These are phyloP conservation scores for Metschnikowia matae DNA, from an alignment of 805 yeast species.

Conservation along the genomic window DNA sequence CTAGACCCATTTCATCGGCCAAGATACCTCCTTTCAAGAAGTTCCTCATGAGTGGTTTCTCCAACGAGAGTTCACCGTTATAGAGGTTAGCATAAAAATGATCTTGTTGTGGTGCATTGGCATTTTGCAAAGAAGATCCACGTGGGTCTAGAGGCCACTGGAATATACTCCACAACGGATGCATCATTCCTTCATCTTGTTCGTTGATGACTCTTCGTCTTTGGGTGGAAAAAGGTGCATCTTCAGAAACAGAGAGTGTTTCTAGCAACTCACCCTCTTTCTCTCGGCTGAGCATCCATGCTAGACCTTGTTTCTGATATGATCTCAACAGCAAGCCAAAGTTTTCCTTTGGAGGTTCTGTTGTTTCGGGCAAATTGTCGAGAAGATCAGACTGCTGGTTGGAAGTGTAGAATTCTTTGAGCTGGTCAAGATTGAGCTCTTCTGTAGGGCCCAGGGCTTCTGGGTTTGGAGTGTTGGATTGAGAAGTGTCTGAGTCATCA, in stretches of 20 bases:
- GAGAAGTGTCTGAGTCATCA: slow-evolving; percentile 9
- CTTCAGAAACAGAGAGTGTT: slow-evolving; percentile 21
- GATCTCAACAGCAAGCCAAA: slow-evolving; percentile 60
- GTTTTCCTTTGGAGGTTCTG: slow-evolving; percentile 43
- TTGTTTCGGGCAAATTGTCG: slow-evolving; percentile 59
- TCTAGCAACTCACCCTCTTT: slow-evolving; percentile 50
- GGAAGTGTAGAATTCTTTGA: slow-evolving; percentile 69
- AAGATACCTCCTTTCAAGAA: slow-evolving; percentile 76
- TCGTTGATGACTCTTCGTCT: slow-evolving; percentile 20
- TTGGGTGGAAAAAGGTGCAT: slow-evolving; percentile 25
- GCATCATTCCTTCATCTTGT: slow-evolving; percentile 52
- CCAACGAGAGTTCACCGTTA: slow-evolving; percentile 71
- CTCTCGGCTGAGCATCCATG: slow-evolving; percentile 88
- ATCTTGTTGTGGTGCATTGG: slow-evolving; percentile 8
- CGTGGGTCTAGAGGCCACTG: slow-evolving; percentile 60
- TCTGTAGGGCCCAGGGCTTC: slow-evolving; percentile 24
- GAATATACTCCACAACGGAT: slow-evolving; percentile 83
- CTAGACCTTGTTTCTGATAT: slow-evolving; percentile 80
- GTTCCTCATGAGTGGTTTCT: slow-evolving; percentile 61
- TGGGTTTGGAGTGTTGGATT: slow-evolving; percentile 6
- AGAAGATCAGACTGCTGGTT: slow-evolving; percentile 59
- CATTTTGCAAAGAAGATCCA: not conserved
- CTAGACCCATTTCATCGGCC: slow-evolving; percentile 97
- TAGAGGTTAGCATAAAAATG: slow-evolving; percentile 73
- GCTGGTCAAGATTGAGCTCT: slow-evolving; percentile 62